Percentiles rank a stretch among this genome's conserved stretches.
Conservation (phyloP, 2,329 filamentous ascomycete species). For the Grosmannia clavigera region DNA sequence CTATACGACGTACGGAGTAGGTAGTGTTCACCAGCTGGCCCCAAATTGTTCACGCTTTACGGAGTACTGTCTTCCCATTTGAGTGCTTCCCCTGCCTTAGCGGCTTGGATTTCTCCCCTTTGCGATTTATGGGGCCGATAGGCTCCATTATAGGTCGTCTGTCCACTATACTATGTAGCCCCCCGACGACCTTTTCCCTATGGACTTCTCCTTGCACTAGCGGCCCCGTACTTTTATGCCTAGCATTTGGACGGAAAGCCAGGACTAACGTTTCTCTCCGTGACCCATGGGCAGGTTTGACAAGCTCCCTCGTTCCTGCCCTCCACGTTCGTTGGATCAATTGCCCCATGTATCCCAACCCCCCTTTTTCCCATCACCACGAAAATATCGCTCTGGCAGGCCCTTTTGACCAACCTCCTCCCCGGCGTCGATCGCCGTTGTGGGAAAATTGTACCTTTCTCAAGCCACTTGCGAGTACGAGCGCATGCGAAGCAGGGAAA, state of each 20-base stretch:
- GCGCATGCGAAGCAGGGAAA: background rate
- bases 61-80: background rate
- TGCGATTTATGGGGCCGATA: background rate
- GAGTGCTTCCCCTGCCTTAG: conserved; percentile 1
- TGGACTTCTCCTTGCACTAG: background rate
- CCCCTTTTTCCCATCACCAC: background rate
- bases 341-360: background rate
- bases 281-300: background rate
- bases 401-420: background rate
- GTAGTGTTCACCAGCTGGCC: background rate
- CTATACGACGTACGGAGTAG: too few species aligned
- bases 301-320: background rate
- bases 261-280: background rate
- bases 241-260: background rate
- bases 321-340: background rate
- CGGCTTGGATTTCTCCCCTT: background rate
- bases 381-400: background rate
- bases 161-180: background rate
- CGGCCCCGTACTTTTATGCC: background rate
- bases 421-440: background rate
- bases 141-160: background rate
- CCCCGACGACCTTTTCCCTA: background rate
- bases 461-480: background rate
- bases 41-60: background rate
- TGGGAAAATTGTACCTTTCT: background rate